These are phyloP conservation scores for Phytophthora podocarpi DNA, from an alignment of 352 stramenopile species.

Conservation along the genomic window DNA sequence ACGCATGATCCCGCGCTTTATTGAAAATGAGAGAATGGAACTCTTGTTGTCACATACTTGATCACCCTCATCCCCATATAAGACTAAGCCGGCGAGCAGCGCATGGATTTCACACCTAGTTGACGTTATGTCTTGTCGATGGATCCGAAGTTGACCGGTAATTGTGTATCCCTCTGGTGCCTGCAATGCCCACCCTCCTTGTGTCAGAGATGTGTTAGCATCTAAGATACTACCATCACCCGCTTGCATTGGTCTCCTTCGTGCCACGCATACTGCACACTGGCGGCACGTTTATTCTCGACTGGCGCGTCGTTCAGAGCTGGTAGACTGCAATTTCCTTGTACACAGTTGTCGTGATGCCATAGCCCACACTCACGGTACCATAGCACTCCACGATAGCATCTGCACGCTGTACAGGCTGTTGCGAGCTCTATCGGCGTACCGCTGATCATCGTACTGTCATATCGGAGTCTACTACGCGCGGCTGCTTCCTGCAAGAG, in stretches of 20 bases:
- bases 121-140: slow-evolving; percentile 2
- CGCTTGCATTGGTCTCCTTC: neutral
- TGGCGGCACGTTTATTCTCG: neutral
- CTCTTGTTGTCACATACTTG: slow-evolving; percentile 13
- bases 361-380: neutral
- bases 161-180: neutral
- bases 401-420: neutral
- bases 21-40: neutral
- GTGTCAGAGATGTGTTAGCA: neutral
- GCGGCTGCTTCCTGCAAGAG: neutral
- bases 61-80: neutral
- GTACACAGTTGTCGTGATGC: slow-evolving; percentile 4
- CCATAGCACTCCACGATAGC: neutral
- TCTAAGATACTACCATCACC: neutral
- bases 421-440: neutral
- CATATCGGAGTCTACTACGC: neutral
- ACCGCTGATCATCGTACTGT: neutral
- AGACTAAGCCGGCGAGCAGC: neutral
- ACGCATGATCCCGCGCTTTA: neutral
- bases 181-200: neutral
- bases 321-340: neutral
- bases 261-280: neutral
- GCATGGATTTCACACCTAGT: slow-evolving; percentile 7
- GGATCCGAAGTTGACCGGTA: neutral
- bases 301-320: too few species aligned